These are phyloP conservation scores for Fusarium pininemorale DNA, from an alignment of 2,329 filamentous ascomycete species.

Conservation along the genomic window DNA sequence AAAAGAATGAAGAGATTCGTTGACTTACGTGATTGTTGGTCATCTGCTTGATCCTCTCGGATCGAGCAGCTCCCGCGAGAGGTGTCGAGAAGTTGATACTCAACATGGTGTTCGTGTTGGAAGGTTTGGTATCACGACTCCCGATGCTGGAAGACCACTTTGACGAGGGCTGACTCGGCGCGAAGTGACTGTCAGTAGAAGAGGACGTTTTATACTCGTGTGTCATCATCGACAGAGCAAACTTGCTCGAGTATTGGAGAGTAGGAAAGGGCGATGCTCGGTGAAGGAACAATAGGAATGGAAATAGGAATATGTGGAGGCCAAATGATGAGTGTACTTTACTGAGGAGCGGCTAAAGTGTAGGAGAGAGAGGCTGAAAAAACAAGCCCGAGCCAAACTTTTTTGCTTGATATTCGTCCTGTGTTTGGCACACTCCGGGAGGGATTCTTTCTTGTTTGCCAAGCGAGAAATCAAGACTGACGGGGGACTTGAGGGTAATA, in stretches of 20 bases:
- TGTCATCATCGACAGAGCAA: slow-evolving; percentile 21
- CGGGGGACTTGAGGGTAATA: not conserved
- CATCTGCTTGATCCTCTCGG: slow-evolving; percentile 51
- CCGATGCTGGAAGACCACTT: slow-evolving; percentile 32
- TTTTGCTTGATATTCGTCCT: not conserved
- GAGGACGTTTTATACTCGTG: slow-evolving; percentile 5
- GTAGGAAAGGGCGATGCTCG: not conserved
- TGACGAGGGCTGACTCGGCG: slow-evolving; percentile 12
- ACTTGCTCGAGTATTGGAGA: not conserved
- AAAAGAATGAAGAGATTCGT: not conserved
- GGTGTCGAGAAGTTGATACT: slow-evolving; percentile 53
- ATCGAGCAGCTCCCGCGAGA: slow-evolving; percentile 49
- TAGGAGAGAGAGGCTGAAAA: slow-evolving; percentile 14
- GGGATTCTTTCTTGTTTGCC: slow-evolving; percentile 11
- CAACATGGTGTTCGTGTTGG: slow-evolving; percentile 44
- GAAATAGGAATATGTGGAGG: not conserved
- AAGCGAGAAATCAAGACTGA: slow-evolving; percentile 7
- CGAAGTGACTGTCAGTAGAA: slow-evolving; percentile 12
- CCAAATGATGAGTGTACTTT: not conserved
- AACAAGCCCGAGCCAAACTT: not conserved
- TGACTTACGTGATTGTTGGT: slow-evolving; percentile 50
- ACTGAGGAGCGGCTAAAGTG: not conserved
- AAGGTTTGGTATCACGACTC: slow-evolving; percentile 21
- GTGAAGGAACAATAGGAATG: not conserved
- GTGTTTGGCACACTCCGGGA: not conserved